Evolutionary conservation across 805 yeast species (phyloP).

Genomic region (Phaffomyces antillensis): DNA sequence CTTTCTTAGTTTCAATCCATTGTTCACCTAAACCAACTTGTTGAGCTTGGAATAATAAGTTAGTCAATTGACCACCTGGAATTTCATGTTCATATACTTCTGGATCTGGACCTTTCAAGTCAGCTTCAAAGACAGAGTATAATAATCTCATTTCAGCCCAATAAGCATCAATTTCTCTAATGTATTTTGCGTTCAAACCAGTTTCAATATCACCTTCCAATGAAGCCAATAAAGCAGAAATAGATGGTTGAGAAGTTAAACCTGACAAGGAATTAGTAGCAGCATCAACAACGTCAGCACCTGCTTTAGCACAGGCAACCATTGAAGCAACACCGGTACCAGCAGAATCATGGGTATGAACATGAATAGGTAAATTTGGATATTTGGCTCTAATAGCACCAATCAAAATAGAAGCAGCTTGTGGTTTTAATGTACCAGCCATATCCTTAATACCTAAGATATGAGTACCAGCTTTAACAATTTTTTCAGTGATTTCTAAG

Average conservation of each 20-base stretch:
- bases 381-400: slow-evolving; percentile 76
- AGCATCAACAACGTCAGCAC: slow-evolving; percentile 97
- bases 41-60: slow-evolving; percentile 97
- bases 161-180: slow-evolving; percentile 83
- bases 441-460: slow-evolving; percentile 96
- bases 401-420: slow-evolving; percentile 79
- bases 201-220: slow-evolving; percentile 80
- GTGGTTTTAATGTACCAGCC: slow-evolving; percentile 98
- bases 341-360: slow-evolving; percentile 98
- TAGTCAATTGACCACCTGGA: slow-evolving; percentile 99
- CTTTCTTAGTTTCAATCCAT: slow-evolving; percentile 94
- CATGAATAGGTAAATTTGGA: slow-evolving; percentile 95
- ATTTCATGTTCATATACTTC: slow-evolving; percentile 98
- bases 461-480: slow-evolving; percentile 93
- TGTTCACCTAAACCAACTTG: slow-evolving; percentile 96
- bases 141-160: slow-evolving; percentile 99
- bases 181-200: slow-evolving; percentile 57
- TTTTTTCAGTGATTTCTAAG: slow-evolving; percentile 68
- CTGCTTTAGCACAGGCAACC: slow-evolving; percentile 90
- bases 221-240: slow-evolving; percentile 88
- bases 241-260: slow-evolving; percentile 95
- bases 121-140: slow-evolving; percentile 97
- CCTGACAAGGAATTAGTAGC: slow-evolving; percentile 98
- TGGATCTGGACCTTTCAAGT: slow-evolving; percentile 98
- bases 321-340: slow-evolving; percentile 98